These are phyloP conservation scores for Mucor lusitanicus DNA, from an alignment of 371 early-diverging fungal genomes.

Conservation along the genomic window DNA sequence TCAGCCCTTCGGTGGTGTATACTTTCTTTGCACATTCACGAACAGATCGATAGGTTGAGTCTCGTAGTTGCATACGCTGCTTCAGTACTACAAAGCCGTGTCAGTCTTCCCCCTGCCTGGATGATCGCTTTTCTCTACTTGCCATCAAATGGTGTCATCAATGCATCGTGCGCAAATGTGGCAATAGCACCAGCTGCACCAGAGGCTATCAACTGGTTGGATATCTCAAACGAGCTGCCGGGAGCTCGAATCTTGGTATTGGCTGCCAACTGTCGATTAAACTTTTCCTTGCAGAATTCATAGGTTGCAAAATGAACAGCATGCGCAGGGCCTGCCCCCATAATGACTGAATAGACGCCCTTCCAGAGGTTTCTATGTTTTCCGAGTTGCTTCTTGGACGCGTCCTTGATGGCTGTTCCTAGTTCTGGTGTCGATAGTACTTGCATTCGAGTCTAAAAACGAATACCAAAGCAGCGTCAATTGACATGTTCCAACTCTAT, in stretches of 20 bases:
- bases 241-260: slow-evolving; percentile 25
- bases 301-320: slow-evolving; percentile 95
- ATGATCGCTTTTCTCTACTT: slow-evolving; percentile 4
- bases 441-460: slow-evolving; percentile 49
- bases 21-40: slow-evolving; percentile 73
- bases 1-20: slow-evolving; percentile 74
- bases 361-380: slow-evolving; percentile 73
- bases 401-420: slow-evolving; percentile 2
- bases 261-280: slow-evolving; percentile 28
- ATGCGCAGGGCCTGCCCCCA: slow-evolving; percentile 96
- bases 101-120: background rate
- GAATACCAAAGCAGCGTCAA: slow-evolving; percentile 1
- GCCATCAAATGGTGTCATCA: slow-evolving; percentile 96
- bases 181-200: slow-evolving; percentile 89
- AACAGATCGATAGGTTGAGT: slow-evolving; percentile 66
- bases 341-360: slow-evolving; percentile 86
- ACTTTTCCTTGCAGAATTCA: slow-evolving; percentile 80
- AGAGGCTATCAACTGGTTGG: slow-evolving; percentile 65
- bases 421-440: slow-evolving; percentile 25
- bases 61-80: slow-evolving; percentile 94
- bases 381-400: slow-evolving; percentile 1
- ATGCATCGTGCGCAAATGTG: slow-evolving; percentile 83
- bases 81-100: slow-evolving; percentile 72
- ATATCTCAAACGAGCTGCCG: slow-evolving; percentile 31
- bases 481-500: background rate